Conservation (phyloP, 176 grass and related monocot species). For the Musa itinerans region DNA sequence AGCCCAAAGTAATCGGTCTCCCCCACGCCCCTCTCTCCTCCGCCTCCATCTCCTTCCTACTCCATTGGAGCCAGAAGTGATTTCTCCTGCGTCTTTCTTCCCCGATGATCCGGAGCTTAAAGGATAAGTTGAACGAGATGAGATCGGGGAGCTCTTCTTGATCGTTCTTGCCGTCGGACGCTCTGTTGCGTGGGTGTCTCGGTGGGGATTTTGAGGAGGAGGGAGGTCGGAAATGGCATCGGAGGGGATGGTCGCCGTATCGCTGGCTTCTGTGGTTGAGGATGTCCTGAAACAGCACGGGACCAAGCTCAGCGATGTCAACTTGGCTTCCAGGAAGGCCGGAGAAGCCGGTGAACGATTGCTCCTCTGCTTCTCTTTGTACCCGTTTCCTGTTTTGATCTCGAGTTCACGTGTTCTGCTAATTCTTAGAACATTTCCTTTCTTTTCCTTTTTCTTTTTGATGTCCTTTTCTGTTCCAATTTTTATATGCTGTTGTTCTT, state of each 20-base stretch:
- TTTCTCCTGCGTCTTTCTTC: background rate
- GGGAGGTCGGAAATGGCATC: constrained; percentile 40
- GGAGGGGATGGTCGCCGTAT: constrained; percentile 46
- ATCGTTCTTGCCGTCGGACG: background rate
- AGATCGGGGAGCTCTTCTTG: background rate
- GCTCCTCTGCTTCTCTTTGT: background rate
- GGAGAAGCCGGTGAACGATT: constrained; percentile 59
- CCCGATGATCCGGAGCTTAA: background rate
- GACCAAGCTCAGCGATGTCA: constrained; percentile 64
- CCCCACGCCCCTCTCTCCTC: background rate
- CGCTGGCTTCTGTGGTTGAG: constrained; percentile 70
- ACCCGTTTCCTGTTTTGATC: background rate
- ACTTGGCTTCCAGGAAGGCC: constrained; percentile 77
- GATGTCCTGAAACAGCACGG: constrained; percentile 86
- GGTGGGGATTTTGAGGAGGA: background rate
- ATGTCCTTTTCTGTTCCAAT: background rate
- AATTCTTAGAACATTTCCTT: background rate
- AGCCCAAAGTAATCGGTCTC: background rate
- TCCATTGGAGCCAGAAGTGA: background rate
- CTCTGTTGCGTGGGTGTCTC: background rate
- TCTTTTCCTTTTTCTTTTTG: background rate
- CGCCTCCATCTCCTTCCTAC: background rate
- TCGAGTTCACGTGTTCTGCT: background rate
- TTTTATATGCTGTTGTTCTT: background rate
- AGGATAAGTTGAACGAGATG: background rate